Base-by-base conservation (phyloP, 1,284 basidiomycete species). In the Cyathus pygmaeus region DNA sequence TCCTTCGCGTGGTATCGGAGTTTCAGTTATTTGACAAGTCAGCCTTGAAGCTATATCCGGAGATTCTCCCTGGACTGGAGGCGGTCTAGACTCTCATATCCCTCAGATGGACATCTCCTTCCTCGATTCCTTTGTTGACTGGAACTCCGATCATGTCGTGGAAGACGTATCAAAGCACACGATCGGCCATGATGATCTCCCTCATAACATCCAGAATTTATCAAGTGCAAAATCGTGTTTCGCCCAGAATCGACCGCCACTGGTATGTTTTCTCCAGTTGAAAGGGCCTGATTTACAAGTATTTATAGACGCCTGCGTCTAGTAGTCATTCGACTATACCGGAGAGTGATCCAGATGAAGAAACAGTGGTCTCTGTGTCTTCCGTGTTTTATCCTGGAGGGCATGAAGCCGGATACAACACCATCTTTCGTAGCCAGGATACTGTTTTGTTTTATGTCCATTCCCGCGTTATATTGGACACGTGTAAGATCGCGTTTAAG, bases 401-500 rank as follows among this genome's bases (percentile, higher is more conserved):
- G 10, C 52, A 59, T 47, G 19, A 53, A 4, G 23, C 21, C 17
- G 33, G 17, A 10, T 46, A 26, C 39, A 46, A 64, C 31, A 17
- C 59, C 4, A 58, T 63, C 17, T 56, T 64, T 49, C 33, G 49
- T 41, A 57, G 66, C 3, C 56, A 56, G 6, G 71, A 72, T 24
- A 41, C 52, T 2, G 71, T 72, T 4, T 44, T 65, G 7, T 71
- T 71, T 55, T 72, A 70, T 56, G 62, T 63, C 23, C 59, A 67
- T 50, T 60, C 63, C 9, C n/a, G 47, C 15, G 55, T 56, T 23
- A 54, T 70, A 24, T 17, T 56, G 6, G 21, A 53, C 11, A 49
- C 46, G 3, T 60, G 53, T 1, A 53, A 57, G 21, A 53, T 49
- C 26, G 67, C 71, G 3, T 72, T 72, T 44, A 33, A 50, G 5